Conservation (phyloP, 208 protist species). For the Kentomonas sorsogonicus region DNA sequence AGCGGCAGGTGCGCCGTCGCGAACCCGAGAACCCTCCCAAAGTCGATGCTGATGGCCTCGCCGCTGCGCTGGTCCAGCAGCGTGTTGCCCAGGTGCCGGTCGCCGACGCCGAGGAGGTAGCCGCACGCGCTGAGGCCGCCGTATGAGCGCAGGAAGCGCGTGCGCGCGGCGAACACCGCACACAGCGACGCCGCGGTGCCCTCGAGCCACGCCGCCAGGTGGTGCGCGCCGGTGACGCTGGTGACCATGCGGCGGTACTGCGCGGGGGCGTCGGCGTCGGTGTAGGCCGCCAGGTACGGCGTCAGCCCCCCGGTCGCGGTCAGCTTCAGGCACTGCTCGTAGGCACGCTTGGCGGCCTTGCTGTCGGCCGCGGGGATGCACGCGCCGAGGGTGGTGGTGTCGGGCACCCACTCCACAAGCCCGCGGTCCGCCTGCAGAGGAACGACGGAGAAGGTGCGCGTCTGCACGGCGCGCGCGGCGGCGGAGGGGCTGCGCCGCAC, state of each 20-base stretch:
- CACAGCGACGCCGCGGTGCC: conserved; percentile 38
- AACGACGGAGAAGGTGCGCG: conserved; percentile 85
- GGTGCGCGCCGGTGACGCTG: conserved; percentile 12
- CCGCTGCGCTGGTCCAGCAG: conserved; percentile 67
- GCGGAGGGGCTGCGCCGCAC: conserved; percentile 9
- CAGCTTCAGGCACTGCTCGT: neutral
- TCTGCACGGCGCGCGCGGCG: conserved; percentile 17
- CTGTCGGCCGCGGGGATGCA: conserved; percentile 6
- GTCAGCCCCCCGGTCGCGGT: neutral
- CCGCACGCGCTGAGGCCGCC: conserved; percentile 53
- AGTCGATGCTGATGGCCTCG: conserved; percentile 91
- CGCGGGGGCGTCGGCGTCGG: neutral
- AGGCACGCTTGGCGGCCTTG: neutral
- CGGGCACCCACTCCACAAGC: conserved; percentile 88
- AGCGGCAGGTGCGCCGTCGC: conserved; percentile 78
- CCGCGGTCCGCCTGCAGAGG: conserved; percentile 81
- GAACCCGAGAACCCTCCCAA: conserved; percentile 92
- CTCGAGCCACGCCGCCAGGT: conserved; percentile 18
- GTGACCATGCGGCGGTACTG: conserved; percentile 9
- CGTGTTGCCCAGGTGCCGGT: conserved; percentile 92
- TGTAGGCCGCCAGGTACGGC: conserved; percentile 1
- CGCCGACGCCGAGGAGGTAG: conserved; percentile 92
- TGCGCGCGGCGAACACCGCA: conserved; percentile 56
- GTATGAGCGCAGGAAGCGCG: conserved; percentile 63
- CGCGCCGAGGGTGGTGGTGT: conserved; percentile 50